Evolutionary conservation across 1,284 basidiomycete species (phyloP), one percentile per base, ranked within the genome.

Genomic region (Mycosarcoma mackinlayi): DNA sequence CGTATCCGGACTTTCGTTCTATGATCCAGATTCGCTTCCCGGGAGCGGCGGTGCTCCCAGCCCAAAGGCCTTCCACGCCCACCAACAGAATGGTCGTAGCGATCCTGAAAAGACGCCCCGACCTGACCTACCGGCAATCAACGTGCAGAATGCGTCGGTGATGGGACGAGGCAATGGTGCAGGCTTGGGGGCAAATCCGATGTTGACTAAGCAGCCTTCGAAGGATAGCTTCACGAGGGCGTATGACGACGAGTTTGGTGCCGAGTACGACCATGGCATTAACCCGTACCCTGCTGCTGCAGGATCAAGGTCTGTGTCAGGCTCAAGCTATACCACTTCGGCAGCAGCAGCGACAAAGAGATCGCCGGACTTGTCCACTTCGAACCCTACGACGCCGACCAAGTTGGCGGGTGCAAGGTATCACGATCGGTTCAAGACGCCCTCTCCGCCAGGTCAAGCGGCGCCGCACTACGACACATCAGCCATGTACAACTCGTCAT

Each of bases 241-340:
- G 7, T 74, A 70, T 38, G 71, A 74, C 38, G 71, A 74, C 6
- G 71, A 56, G 24, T 74, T 74, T 19, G 71, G 62, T 4, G 45
- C 48, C 3, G 62, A 63, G 34, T 63, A 51, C 33, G 52, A 53
- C 13, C 34, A 27, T 1, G 45, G 49, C 21, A 30, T 38, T 9
- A 48, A 61, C 27, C 52, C 63, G 7, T 58, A 63, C 24, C 55
- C 58, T 1, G 53, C 60, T 4, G 59, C 67, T 21, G 51, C 56
- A n/a, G 58, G 63, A 13, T 33, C 65, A 3, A 27, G 62, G 39
- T 57, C 61, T 18, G 60, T 59, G 3, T 62, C 57, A 1, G 35
- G 35, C 21, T 52, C 51, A 11, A 59, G 50, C 42, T 60, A 67
- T 28, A 28, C 27, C 35, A n/a, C n/a, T n/a, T n/a, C n/a, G n/a